Evolutionary conservation across 106 monocot species (phyloP), one percentile per base, ranked within the genome.

Genomic region (Phalaenopsis equestris): DNA sequence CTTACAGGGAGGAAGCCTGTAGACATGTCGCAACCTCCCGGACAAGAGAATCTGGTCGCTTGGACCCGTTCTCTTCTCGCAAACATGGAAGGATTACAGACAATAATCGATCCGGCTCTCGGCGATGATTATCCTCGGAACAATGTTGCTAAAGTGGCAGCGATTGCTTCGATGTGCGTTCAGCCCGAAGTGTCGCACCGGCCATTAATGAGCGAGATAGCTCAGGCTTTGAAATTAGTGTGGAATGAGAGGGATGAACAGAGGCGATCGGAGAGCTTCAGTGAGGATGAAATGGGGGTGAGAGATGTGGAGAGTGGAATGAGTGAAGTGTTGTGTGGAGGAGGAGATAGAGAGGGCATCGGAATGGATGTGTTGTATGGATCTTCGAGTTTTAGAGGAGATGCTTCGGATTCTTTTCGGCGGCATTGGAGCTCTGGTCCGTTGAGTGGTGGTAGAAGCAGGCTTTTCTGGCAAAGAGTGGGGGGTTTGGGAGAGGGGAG

Each of bases 121-220:
- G 80, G 75, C 16, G 75, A 1, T 21, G 64, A 39, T 41, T 56
- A 79, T 75, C 55, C 79, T 23, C 87, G 78, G 47, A 84, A 82
- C 67, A 83, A 75, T 45, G 30, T 90, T 65, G 87, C 87, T 2
- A 90, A 87, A 78, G 89, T 90, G 16, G 87, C 87, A 41, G 89
- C 89, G 30, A 90, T 90, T 77, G 89, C 87, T 49, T 90, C 89
- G 15, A 87, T 87, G 85, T 90, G 89, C 18, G 85, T 90, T 18
- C 89, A 90, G 82, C 89, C 89, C 15, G 87, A 90, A 79, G 89
- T 90, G 12, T 83, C 87, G 57, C 87, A 87, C 49, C 75, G 89
- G 2, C 89, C 89, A 52, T 87, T 85, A 58, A 90, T 90, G 87
- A 85, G 89, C 21, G 89, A 90, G 64, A 86, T 90, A n/a, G 89